Percentiles rank a stretch among this genome's conserved stretches.
phyloP scores from a whole-genome alignment of 2,329 filamentous ascomycete genomes.

The Capronia coronata region DNA sequence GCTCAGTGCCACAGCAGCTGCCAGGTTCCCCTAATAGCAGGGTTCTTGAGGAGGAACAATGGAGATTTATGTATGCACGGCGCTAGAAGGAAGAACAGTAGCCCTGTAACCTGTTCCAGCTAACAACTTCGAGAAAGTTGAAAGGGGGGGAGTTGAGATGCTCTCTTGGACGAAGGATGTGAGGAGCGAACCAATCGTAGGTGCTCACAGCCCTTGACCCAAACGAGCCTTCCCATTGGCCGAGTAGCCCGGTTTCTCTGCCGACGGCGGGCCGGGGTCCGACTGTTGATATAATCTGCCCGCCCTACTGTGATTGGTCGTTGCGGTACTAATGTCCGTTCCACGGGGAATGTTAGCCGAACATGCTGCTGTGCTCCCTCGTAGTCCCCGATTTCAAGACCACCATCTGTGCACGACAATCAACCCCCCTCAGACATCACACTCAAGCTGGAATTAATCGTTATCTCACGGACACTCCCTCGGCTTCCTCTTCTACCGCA shows the following conservation, averaged over 20 bases:
- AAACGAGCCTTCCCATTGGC: not conserved
- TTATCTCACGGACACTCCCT: not conserved
- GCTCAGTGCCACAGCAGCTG: too few species aligned
- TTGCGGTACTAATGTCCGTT: not conserved
- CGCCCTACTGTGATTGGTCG: not conserved
- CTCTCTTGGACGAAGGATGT: not conserved
- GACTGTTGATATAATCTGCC: conserved; percentile 6
- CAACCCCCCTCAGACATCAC: not conserved
- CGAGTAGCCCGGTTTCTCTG: conserved; percentile 7
- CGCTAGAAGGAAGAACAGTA: too few species aligned
- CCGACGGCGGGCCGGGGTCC: conserved; percentile 2
- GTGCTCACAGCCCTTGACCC: not conserved
- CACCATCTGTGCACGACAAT: not conserved
- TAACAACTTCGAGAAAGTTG: too few species aligned
- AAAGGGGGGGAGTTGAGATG: too few species aligned
- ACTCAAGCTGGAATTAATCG: not conserved
- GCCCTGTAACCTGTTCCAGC: too few species aligned
- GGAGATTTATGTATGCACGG: too few species aligned
- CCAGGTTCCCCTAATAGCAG: too few species aligned
- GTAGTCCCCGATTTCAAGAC: not conserved
- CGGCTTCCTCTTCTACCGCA: not conserved
- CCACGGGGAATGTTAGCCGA: not conserved
- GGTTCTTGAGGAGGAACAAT: too few species aligned
- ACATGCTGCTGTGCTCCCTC: not conserved
- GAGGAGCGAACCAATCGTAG: not conserved